A percentile compares a stretch with the other conserved stretches of the same genome.
These are phyloP conservation scores for Lasiodiplodia hormozganensis DNA, from an alignment of 2,329 filamentous ascomycete genomes.

Conservation along the genomic window DNA sequence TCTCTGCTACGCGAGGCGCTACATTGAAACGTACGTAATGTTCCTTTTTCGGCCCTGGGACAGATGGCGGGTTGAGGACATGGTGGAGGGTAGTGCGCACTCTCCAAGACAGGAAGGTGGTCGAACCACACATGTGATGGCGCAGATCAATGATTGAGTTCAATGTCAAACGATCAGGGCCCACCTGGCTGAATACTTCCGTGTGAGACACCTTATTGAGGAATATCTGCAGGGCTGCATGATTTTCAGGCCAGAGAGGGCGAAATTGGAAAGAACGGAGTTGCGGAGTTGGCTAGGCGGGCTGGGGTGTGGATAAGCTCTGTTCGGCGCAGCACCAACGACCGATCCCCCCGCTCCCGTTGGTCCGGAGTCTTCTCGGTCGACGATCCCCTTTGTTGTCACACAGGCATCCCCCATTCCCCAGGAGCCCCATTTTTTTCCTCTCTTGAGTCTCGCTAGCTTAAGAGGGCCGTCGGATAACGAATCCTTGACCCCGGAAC, in stretches of 20 bases:
- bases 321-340: conserved; percentile 21
- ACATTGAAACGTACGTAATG: conserved; percentile 11
- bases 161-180: neutral
- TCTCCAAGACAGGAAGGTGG: neutral
- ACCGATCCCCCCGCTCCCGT: neutral
- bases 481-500: neutral
- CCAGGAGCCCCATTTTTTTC: neutral
- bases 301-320: conserved; percentile 18
- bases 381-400: neutral
- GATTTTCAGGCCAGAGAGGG: conserved; percentile 7
- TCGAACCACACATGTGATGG: conserved; percentile 6
- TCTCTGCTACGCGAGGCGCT: conserved; percentile 1
- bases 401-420: no score
- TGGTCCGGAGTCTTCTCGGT: conserved; percentile 9
- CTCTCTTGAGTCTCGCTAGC: neutral
- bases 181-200: no score
- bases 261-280: neutral
- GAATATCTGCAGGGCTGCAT: conserved; percentile 6
- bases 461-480: neutral
- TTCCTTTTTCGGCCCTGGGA: conserved; percentile 5
- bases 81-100: neutral
- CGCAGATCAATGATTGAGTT: neutral
- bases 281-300: neutral
- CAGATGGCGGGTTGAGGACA: neutral
- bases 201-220: conserved; percentile 5